phyloP scores from a whole-genome alignment of 257 asterid species.

The Nicotiana noctiflora region DNA sequence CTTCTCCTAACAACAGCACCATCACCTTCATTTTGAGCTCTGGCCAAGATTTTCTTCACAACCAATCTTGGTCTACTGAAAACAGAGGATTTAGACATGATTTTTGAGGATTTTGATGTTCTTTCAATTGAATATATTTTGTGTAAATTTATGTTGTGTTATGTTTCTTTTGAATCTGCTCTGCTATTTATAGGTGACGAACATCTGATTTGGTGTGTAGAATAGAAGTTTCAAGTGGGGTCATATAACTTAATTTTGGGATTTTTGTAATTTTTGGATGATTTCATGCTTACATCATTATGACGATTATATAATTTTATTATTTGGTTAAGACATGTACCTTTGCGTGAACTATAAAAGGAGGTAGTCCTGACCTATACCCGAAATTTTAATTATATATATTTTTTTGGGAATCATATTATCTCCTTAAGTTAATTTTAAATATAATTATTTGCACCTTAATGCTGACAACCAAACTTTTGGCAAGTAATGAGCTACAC shows the following conservation, averaged over 20 bases:
- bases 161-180: neutral
- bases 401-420: too few species aligned
- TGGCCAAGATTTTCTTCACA: conserved; percentile 55
- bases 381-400: too few species aligned
- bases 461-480: too few species aligned
- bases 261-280: neutral
- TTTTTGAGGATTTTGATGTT: neutral
- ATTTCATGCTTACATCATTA: neutral
- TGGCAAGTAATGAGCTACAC: too few species aligned
- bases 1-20: conserved; percentile 85
- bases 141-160: neutral
- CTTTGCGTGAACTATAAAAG: neutral
- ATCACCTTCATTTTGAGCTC: conserved; percentile 63
- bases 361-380: too few species aligned
- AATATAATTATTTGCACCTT: too few species aligned
- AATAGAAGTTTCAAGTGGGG: neutral
- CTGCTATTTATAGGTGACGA: neutral
- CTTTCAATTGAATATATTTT: neutral
- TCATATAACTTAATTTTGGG: neutral
- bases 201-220: neutral
- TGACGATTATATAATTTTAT: neutral
- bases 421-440: too few species aligned
- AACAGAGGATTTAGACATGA: conserved; percentile 7
- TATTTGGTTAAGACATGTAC: neutral
- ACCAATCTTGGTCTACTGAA: conserved; percentile 66